Base-by-base conservation (phyloP, 805 yeast genomes). In the Hanseniaspora taiwanica region DNA sequence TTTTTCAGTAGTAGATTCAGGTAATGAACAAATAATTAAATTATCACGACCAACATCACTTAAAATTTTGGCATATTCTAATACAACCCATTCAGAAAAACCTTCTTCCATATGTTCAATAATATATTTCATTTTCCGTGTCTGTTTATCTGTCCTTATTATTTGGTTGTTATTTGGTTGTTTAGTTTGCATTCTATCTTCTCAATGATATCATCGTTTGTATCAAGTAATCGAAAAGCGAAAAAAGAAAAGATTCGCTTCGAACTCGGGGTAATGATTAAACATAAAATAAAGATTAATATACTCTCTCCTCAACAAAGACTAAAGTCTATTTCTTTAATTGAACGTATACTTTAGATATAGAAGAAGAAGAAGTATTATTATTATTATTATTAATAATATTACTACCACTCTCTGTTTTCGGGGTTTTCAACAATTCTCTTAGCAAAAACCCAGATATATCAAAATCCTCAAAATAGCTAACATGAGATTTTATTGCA, bases 81-180 rank as follows among this genome's bases (percentile, higher is more conserved):
- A 67, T 21, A 74, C 71, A 34, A 89, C 97, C 98, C 98, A 89
- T 48, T 82, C 91, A 47, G 95, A 84, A 70, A 89, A 85, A 1
- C 95, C 97, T 45, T 76, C 81, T 60, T 89, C 98, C 96, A 89
- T 89, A 57, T 89, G 98, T 60, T 89, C 98, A 39, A 89, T 86
- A 40, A 91, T 75, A 68, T 86, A 89, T 61, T 84, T 85, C 94
- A 83, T 83, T 21, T 29, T 48, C 9, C 4, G 3, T 6, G 21
- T 32, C 18, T 16, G 17, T 32, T 38, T 24, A 25, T 19, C 9
- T n/a, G 33, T 16, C 8, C 14, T 9, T 29, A 5, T n/a, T 29
- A 3, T 29, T 4, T 29, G 4, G 18, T 29, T 7, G 13, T n/a
- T 29, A 16, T 29, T 29, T 25, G 29, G 4, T 14, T 25, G 5